phyloP scores from a whole-genome alignment of 2,329 filamentous ascomycete genomes.

The Xylaria sp. region DNA sequence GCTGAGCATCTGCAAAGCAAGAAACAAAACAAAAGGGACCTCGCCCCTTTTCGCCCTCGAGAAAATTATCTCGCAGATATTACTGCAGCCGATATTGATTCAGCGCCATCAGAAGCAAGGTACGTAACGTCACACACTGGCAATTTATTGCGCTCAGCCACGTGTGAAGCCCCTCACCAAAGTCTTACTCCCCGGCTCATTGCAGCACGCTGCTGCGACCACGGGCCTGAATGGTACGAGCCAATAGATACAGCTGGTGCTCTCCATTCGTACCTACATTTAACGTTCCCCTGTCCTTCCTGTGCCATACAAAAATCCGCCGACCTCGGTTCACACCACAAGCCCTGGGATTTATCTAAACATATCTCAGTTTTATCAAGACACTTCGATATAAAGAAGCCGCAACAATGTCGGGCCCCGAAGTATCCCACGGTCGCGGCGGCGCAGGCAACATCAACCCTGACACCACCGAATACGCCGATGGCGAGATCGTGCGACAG shows the following conservation, averaged over 20 bases:
- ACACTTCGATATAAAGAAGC: background rate
- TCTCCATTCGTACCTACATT: background rate
- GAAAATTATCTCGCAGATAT: background rate
- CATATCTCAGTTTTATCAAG: background rate
- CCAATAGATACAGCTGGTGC: background rate
- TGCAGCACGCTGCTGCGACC: conserved; percentile 14
- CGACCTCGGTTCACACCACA: background rate
- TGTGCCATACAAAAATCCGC: background rate
- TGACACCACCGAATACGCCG: conserved; percentile 69
- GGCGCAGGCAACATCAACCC: conserved; percentile 70
- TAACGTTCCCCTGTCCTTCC: background rate
- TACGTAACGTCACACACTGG: conserved; percentile 1
- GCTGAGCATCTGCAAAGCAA: conserved; percentile 14
- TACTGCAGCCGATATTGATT: background rate
- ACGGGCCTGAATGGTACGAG: conserved; percentile 21
- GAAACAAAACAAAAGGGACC: background rate
- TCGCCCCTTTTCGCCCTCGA: background rate
- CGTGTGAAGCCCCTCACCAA: conserved; percentile 10
- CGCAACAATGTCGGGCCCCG: conserved; percentile 52
- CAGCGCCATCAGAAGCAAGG: conserved; percentile 17
- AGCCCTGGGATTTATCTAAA: background rate
- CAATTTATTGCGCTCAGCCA: background rate
- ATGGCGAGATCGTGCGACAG: conserved; percentile 70
- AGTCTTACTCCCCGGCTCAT: conserved; percentile 17
- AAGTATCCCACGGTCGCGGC: conserved; percentile 70